phyloP scores from a whole-genome alignment of 2,329 filamentous ascomycete species.

The Cordyceps fumosorosea region DNA sequence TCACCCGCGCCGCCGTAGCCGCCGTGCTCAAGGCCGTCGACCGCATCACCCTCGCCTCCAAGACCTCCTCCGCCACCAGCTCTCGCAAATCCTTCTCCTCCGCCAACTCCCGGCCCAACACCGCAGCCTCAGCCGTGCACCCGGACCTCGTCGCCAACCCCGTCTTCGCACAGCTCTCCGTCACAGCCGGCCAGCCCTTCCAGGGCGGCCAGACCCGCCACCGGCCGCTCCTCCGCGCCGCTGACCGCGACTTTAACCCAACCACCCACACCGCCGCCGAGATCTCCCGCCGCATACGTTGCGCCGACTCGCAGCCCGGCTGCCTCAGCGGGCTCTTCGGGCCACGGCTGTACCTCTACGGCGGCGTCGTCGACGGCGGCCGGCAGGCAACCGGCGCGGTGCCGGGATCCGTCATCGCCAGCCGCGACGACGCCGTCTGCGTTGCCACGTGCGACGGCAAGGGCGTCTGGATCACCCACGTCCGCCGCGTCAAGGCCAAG shows the following conservation, averaged over 20 bases:
- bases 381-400: constrained; percentile 6
- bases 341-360: constrained; percentile 32
- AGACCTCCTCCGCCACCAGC: not conserved
- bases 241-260: constrained; percentile 31
- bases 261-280: constrained; percentile 27
- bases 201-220: constrained; percentile 30
- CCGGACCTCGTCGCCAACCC: constrained; percentile 21
- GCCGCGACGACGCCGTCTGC: constrained; percentile 30
- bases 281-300: constrained; percentile 36
- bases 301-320: constrained; percentile 35
- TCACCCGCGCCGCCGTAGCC: constrained; percentile 31
- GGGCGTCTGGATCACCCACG: constrained; percentile 35
- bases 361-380: constrained; percentile 31
- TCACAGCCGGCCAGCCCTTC: constrained; percentile 29
- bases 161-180: constrained; percentile 24
- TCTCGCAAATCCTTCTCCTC: not conserved
- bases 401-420: constrained; percentile 26
- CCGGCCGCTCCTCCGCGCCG: constrained; percentile 32
- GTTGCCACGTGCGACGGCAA: constrained; percentile 31
- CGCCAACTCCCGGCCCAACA: not conserved
- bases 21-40: constrained; percentile 31
- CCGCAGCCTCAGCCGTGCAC: constrained; percentile 9
- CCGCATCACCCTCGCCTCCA: constrained; percentile 26
- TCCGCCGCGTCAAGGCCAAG: constrained; percentile 32
- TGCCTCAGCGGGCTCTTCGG: constrained; percentile 32